phyloP scores from a whole-genome alignment of 768 basidiomycete species.

The Leccinum broughii region DNA sequence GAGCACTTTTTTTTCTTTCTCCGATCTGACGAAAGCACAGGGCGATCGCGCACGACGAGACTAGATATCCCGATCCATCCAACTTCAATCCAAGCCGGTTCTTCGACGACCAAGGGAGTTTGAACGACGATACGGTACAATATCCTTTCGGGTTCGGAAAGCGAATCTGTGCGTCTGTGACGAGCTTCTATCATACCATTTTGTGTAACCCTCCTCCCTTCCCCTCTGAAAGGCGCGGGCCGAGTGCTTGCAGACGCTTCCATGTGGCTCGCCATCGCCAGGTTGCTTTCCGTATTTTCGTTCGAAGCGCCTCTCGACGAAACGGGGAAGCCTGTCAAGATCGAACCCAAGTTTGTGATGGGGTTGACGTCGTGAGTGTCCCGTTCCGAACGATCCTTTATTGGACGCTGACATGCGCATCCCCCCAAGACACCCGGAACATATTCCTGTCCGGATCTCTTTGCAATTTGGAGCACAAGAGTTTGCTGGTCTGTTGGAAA shows the following conservation, averaged over 20 bases:
- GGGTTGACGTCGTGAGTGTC: conserved; percentile 9
- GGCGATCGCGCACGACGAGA: conserved; percentile 11
- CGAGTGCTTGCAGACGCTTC: conserved; percentile 3
- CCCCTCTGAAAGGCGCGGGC: conserved; percentile 6
- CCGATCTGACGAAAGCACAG: background rate
- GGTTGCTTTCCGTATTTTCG: conserved; percentile 7
- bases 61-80: conserved; percentile 4
- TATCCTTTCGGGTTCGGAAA: conserved; percentile 3
- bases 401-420: background rate
- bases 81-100: conserved; percentile 9
- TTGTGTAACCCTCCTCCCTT: too few species aligned
- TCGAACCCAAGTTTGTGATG: conserved; percentile 2
- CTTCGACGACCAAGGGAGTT: conserved; percentile 7
- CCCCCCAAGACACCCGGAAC: background rate
- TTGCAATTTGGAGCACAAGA: background rate
- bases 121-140: conserved; percentile 11
- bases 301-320: conserved; percentile 10
- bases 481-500: background rate
- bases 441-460: conserved; percentile 2
- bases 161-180: conserved; percentile 6
- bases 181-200: too few species aligned
- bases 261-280: conserved; percentile 4
- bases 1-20: background rate
- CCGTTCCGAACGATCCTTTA: too few species aligned
- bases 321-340: background rate